Evolutionary conservation across 139 green algal species (phyloP).

Genomic region (Micractinium conductrix): DNA sequence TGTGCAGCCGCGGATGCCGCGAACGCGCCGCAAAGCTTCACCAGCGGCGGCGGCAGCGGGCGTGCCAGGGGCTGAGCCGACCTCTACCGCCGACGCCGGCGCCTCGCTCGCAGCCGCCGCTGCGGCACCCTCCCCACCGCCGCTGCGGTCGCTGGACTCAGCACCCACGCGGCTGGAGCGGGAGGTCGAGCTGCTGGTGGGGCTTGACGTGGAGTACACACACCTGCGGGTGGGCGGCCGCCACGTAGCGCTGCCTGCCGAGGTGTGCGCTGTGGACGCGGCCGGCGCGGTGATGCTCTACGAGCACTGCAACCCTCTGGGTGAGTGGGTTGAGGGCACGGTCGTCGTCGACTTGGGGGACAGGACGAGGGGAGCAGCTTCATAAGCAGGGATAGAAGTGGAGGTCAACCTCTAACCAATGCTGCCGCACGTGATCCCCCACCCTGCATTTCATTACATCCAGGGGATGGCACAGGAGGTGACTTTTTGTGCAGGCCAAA

Average conservation of each 20-base stretch:
- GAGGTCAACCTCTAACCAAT: too few relatives aligned
- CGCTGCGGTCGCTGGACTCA: neutral
- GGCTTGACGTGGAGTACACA: constrained; percentile 48
- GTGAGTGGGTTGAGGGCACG: constrained; percentile 4
- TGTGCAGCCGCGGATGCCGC: neutral
- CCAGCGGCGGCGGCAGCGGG: neutral
- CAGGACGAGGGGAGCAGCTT: too few relatives aligned
- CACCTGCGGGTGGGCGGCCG: neutral
- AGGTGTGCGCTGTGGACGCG: constrained; percentile 47
- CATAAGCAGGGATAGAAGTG: too few relatives aligned
- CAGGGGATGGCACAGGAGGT: too few relatives aligned
- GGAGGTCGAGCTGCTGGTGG: constrained; percentile 28
- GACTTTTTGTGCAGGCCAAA: too few relatives aligned
- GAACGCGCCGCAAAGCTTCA: too few relatives aligned
- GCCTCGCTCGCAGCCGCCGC: too few relatives aligned
- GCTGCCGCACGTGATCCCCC: too few relatives aligned
- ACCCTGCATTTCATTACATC: too few relatives aligned
- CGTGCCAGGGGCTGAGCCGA: too few relatives aligned
- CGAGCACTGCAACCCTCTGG: constrained; percentile 28
- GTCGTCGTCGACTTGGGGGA: too few relatives aligned
- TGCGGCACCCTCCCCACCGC: neutral
- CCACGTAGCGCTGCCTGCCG: constrained; percentile 35
- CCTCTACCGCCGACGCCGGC: too few relatives aligned
- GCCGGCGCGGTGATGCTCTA: constrained; percentile 26
- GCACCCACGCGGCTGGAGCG: constrained; percentile 26